Base-by-base conservation (phyloP, 192 early-diverging fungal genomes). In the Rhizophagus clarus region DNA sequence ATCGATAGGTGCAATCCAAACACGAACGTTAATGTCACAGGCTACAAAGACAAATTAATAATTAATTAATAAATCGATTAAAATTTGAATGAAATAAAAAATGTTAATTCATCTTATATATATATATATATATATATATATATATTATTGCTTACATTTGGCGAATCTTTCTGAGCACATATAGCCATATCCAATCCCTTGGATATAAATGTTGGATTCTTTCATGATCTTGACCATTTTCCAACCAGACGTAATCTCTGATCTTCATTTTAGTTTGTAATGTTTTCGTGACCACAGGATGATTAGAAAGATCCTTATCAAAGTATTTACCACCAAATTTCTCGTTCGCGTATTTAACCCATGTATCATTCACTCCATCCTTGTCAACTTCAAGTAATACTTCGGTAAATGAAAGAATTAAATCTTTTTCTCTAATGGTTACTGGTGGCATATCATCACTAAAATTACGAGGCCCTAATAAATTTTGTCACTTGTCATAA, bases 211-310 rank as follows among this genome's bases (percentile, higher is more conserved):
- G 42, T 37, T 31, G 22, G 2, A 70, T 70, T 15, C 11, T 70
- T 70, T 70, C 68, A 15, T 70, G 9, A 11, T 37, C 34, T 11
- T 4, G 22, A 22, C 20, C 20, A 42, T 70, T 37, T 70, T 70
- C 68, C 32, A 31, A 37, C 68, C 68, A 70, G 14, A 40, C 20
- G 10, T 70, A 70, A 31, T 32, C 22, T 70, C 68, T 42, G 17
- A 37, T 37, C 17, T 70, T 70, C 68, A 70, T 70, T n/a, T 70
- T 70, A 40, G 68, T 70, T 37, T 70, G 34, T 10, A 70, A 40
- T 22, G 31, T 34, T 11, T 32, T 40, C 3, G 68, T 70, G 32
- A 70, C 68, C 17, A 70, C 6, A 1, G 68, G 29, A 37, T 11
- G 22, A 42, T 70, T 40, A n/a, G 34, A n/a, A 8, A 70, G 22